Conservation (phyloP, 2,329 filamentous ascomycete genomes). For the Xylaria sp. region DNA sequence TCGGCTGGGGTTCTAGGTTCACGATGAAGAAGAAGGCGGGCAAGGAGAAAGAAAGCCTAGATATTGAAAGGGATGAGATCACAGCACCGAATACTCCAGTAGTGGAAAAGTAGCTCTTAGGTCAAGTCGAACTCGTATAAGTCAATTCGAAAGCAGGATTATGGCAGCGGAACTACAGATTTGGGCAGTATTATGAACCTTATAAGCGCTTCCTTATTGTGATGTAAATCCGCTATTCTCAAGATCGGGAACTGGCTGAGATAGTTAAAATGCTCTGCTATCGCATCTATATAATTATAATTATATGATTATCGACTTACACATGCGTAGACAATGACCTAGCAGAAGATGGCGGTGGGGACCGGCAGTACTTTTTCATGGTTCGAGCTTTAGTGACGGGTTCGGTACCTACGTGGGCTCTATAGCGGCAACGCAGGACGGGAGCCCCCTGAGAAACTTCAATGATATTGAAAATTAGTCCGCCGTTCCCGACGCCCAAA, state of each 20-base stretch:
- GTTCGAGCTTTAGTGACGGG: slow-evolving; percentile 33
- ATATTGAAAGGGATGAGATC: slow-evolving; percentile 58
- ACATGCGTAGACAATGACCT: background rate
- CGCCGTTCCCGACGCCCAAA: background rate
- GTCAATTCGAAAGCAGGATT: slow-evolving; percentile 2
- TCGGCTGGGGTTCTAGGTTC: slow-evolving; percentile 62
- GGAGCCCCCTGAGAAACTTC: background rate
- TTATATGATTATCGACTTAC: no score
- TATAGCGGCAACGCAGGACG: background rate
- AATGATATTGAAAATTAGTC: background rate
- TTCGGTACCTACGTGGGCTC: slow-evolving; percentile 8
- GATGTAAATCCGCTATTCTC: background rate
- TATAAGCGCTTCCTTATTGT: background rate
- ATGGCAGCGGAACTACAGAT: slow-evolving; percentile 4
- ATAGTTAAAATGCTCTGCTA: background rate
- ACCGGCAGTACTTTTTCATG: slow-evolving; percentile 42
- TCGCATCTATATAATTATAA: background rate
- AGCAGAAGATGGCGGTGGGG: slow-evolving; percentile 44
- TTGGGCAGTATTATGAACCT: background rate
- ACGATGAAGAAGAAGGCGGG: slow-evolving; percentile 68
- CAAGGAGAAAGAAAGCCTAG: slow-evolving; percentile 67
- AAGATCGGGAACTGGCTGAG: background rate
- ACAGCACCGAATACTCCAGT: slow-evolving; percentile 38
- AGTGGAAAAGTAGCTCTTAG: slow-evolving; percentile 40
- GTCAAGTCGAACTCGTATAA: slow-evolving; percentile 5